Evolutionary conservation across 257 asterid genomes (phyloP).

Genomic region (Avicennia marina): DNA sequence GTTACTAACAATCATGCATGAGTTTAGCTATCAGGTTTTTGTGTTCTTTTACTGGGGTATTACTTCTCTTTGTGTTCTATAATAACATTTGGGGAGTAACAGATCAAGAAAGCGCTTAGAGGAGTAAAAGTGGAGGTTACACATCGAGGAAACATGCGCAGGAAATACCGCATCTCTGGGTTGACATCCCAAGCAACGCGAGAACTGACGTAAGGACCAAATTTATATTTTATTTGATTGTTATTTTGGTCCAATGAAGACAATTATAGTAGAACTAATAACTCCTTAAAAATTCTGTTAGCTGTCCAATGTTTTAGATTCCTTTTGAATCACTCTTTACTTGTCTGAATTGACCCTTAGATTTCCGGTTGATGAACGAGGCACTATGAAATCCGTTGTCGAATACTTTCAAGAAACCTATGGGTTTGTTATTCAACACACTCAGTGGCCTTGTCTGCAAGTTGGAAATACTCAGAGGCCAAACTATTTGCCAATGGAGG

Average conservation of each 20-base stretch:
- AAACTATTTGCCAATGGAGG: constrained; percentile 96
- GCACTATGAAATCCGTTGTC: constrained; percentile 82
- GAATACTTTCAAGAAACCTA: constrained; percentile 82
- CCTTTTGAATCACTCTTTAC: background rate
- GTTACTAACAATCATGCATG: too few relatives aligned
- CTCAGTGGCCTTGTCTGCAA: constrained; percentile 89
- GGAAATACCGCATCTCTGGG: constrained; percentile 89
- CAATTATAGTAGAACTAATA: too few relatives aligned
- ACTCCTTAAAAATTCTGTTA: too few relatives aligned
- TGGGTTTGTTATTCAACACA: constrained; percentile 67
- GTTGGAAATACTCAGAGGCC: constrained; percentile 90
- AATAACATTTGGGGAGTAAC: constrained; percentile 6
- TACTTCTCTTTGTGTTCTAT: too few relatives aligned
- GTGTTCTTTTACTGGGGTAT: too few relatives aligned
- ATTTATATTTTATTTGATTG: background rate
- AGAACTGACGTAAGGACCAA: constrained; percentile 68
- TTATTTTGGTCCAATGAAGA: too few relatives aligned
- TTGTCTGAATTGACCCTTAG: constrained; percentile 26
- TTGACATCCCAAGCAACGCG: constrained; percentile 91
- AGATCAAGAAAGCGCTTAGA: constrained; percentile 92
- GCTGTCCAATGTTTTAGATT: background rate
- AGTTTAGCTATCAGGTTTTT: too few relatives aligned
- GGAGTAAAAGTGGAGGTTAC: constrained; percentile 98
- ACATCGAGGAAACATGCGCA: constrained; percentile 92
- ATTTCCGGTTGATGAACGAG: constrained; percentile 82